phyloP scores from a whole-genome alignment of 1,284 basidiomycete genomes.

The Rhodotorula sp. region DNA sequence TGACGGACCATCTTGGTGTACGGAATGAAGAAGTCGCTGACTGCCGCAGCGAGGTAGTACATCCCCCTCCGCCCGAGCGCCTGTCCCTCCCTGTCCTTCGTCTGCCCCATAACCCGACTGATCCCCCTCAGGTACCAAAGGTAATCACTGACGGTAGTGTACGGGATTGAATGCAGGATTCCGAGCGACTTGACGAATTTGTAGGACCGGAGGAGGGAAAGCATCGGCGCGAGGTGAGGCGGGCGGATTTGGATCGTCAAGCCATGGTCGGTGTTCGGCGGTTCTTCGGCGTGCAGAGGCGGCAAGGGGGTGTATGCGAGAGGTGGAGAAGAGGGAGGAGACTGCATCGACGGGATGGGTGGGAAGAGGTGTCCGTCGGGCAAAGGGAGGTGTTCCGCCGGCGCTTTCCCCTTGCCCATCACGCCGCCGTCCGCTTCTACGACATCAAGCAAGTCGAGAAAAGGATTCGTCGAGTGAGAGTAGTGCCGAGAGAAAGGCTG shows the following conservation, averaged over 20 bases:
- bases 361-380: constrained; percentile 24
- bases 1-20: constrained; percentile 76
- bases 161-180: constrained; percentile 78
- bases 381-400: not conserved
- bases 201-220: constrained; percentile 75
- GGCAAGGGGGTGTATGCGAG: constrained; percentile 4
- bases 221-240: constrained; percentile 56
- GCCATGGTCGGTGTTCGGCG: not conserved
- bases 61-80: constrained; percentile 70
- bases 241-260: constrained; percentile 39
- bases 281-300: not conserved
- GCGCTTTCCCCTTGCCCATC: constrained; percentile 16
- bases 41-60: constrained; percentile 97
- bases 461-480: constrained; percentile 95
- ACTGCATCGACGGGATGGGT: constrained; percentile 25
- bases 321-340: constrained; percentile 14
- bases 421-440: constrained; percentile 49
- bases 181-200: constrained; percentile 72
- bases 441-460: constrained; percentile 90
- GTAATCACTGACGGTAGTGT: constrained; percentile 95
- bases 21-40: constrained; percentile 96
- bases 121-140: constrained; percentile 85
- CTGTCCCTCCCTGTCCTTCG: constrained; percentile 59
- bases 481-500: constrained; percentile 96
- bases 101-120: constrained; percentile 55